Evolutionary conservation across 352 stramenopile genomes (phyloP).

Genomic region (Globisporangium sylvaticum): DNA sequence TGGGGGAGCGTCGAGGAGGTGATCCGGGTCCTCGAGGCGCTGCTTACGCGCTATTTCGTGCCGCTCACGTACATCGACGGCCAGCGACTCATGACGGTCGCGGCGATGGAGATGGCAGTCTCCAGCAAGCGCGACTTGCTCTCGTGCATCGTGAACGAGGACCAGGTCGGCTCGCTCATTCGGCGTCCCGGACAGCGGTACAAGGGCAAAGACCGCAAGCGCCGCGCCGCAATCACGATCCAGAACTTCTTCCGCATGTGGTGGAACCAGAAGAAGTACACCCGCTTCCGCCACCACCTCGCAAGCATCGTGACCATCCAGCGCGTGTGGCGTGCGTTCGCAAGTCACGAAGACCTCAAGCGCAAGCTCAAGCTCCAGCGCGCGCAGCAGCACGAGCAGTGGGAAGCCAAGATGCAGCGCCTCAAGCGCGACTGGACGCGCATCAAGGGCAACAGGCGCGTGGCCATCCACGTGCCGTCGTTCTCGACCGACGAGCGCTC

Average conservation of each 20-base stretch:
- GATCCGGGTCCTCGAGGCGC: conserved; percentile 61
- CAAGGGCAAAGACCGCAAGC: conserved; percentile 65
- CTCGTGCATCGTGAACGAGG: conserved; percentile 82
- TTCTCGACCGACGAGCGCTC: conserved; percentile 68
- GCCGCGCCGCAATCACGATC: conserved; percentile 61
- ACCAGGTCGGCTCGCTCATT: conserved; percentile 71
- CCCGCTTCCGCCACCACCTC: conserved; percentile 31
- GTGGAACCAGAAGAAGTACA: conserved; percentile 37
- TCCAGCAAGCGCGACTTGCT: conserved; percentile 66
- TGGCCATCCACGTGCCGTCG: conserved; percentile 82
- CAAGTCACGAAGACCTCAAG: conserved; percentile 38
- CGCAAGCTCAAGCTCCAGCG: conserved; percentile 32
- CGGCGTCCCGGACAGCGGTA: conserved; percentile 72
- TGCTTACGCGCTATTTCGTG: conserved; percentile 82
- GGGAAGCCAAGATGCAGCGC: conserved; percentile 40
- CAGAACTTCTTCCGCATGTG: conserved; percentile 75
- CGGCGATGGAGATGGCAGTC: conserved; percentile 48
- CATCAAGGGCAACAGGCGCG: conserved; percentile 43
- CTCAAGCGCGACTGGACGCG: conserved; percentile 51
- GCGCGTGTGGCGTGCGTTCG: conserved; percentile 49
- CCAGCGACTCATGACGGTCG: conserved; percentile 66
- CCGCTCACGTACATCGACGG: conserved; percentile 86
- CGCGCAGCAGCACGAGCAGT: conserved; percentile 32
- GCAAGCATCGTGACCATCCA: conserved; percentile 59
- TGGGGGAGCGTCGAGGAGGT: conserved; percentile 81